Evolutionary conservation across 345 rosid species (phyloP), one percentile per base, ranked within the genome.

Genomic region (Melaleuca alternifolia): DNA sequence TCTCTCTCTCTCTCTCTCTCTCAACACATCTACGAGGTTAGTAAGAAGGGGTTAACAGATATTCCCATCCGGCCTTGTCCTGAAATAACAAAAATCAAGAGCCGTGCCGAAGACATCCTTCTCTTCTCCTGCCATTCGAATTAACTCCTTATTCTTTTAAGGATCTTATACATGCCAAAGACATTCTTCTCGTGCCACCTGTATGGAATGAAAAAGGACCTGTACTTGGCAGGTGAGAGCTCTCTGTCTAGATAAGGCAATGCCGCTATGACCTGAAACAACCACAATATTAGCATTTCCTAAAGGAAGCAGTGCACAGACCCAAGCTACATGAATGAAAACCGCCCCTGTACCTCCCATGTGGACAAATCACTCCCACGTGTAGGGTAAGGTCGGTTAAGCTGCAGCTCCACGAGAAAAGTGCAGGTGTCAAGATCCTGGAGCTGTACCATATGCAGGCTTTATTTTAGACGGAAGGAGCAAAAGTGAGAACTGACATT

Each of bases 141-240:
- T 71, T 46, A 71, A 37, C 18, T 71, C 79, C 79, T 71, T 50
- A 84, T 56, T 51, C 94, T 94, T 90, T 89, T 91, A 71, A 92
- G 91, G 86, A 95, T 87, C 87, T 92, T 93, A 93, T 97, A 97
- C 94, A 93, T 89, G 89, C 99, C 99, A 76, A 97, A 96, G 54
- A 95, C 98, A 90, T 97, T 97, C 88, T 91, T 96, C 88, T 90
- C 91, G 85, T 93, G 98, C 99, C 99, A 95, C 85, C 87, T 83
- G 90, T 93, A 90, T 3, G 99, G 99, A 85, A 97, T 95, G 93
- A 96, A 97, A 89, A 97, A 96, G 15, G 99, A 97, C 37, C 98
- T 91, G 85, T 96, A 93, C 85, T 90, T 81, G 41, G 99, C 92
- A 50, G 97, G 99, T 5, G 99, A 97, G 75, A 94, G 94, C 93